Evolutionary conservation across 495 filamentous ascomycete species (phyloP).

Genomic region (Trichoderma reesei): DNA sequence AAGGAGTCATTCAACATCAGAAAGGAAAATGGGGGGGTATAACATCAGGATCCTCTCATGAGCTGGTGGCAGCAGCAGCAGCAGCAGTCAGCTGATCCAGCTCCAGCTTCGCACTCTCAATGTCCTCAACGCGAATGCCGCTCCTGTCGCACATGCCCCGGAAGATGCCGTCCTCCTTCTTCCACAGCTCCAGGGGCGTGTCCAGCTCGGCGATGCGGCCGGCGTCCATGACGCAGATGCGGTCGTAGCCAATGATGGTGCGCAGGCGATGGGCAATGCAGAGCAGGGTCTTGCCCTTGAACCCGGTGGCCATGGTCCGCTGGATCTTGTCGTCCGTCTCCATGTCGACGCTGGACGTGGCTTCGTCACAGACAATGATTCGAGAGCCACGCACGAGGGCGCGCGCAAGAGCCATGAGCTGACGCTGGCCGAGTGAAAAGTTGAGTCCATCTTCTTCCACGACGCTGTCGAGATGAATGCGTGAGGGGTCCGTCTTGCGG

Average conservation of each 20-base stretch:
- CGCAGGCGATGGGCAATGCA: constrained; percentile 92
- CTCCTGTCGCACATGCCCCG: constrained; percentile 86
- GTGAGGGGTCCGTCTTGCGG: constrained; percentile 28
- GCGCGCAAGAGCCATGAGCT: constrained; percentile 88
- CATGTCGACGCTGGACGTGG: constrained; percentile 86
- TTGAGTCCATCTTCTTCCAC: constrained; percentile 95
- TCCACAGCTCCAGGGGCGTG: constrained; percentile 59
- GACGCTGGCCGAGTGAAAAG: constrained; percentile 92
- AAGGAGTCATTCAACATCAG: neutral
- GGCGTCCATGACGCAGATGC: constrained; percentile 91
- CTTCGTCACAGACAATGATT: constrained; percentile 96
- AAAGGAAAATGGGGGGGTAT: neutral
- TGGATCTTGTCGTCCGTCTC: constrained; percentile 97
- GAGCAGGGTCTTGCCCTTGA: constrained; percentile 79
- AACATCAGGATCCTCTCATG: constrained; percentile 3
- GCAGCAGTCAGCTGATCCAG: constrained; percentile 13
- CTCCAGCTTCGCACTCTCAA: constrained; percentile 27
- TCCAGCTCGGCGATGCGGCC: constrained; percentile 81
- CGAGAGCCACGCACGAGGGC: constrained; percentile 76
- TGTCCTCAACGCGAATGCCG: constrained; percentile 72
- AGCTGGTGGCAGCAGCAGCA: constrained; percentile 5
- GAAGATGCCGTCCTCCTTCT: constrained; percentile 58
- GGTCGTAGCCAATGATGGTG: constrained; percentile 89
- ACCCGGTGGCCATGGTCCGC: constrained; percentile 74
- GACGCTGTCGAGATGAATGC: constrained; percentile 70